Conservation (phyloP, 2,329 filamentous ascomycete species). For the Lecanoromycetidae sp. region DNA sequence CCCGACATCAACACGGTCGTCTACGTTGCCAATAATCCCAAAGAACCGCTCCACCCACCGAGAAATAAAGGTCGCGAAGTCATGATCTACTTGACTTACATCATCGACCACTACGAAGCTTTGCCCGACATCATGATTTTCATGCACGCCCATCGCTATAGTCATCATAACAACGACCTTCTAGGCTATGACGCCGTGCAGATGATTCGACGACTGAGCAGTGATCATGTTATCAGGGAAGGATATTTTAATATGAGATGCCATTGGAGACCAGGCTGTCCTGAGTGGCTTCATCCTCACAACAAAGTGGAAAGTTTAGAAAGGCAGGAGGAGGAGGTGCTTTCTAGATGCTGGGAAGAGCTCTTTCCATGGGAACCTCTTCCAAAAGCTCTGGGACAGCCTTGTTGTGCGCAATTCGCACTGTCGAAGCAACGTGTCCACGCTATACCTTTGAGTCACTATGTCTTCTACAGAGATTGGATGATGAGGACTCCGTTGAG, state of each 20-base stretch:
- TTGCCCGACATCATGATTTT: constrained; percentile 49
- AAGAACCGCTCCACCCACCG: constrained; percentile 39
- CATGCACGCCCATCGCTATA: constrained; percentile 43
- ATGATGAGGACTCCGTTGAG: constrained; percentile 42
- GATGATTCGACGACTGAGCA: constrained; percentile 37
- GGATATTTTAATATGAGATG: constrained; percentile 53
- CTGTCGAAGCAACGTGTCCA: constrained; percentile 44
- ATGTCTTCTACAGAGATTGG: constrained; percentile 48
- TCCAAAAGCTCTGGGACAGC: constrained; percentile 43
- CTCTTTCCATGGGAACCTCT: constrained; percentile 35
- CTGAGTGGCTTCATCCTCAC: constrained; percentile 44
- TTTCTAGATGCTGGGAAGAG: constrained; percentile 37
- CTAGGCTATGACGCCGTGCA: constrained; percentile 35
- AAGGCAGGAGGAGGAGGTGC: constrained; percentile 37
- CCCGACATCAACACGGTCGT: constrained; percentile 37
- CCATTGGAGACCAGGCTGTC: constrained; percentile 46
- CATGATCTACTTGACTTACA: constrained; percentile 50
- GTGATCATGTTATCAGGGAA: constrained; percentile 38
- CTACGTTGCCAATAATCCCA: constrained; percentile 42
- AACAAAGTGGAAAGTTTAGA: constrained; percentile 28
- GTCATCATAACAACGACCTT: constrained; percentile 43
- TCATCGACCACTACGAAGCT: constrained; percentile 50
- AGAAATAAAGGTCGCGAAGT: constrained; percentile 51
- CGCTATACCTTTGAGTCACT: constrained; percentile 39
- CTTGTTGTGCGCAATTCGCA: constrained; percentile 55